phyloP scores from a whole-genome alignment of 257 asterid genomes.

The Haberlea rhodopensis region DNA sequence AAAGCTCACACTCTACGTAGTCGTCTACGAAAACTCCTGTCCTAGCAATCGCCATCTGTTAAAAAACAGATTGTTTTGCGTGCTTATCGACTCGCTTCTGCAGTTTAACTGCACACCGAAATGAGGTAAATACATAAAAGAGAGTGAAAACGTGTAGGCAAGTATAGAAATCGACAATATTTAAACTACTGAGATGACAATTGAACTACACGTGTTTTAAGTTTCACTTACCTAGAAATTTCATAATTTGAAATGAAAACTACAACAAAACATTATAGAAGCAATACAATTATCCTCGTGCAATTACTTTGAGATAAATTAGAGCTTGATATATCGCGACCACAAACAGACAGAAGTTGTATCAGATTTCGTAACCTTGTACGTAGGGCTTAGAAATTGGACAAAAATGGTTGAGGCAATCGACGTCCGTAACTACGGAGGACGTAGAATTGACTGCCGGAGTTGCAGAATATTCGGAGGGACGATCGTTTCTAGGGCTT shows the following conservation, averaged over 20 bases:
- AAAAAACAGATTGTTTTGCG: neutral
- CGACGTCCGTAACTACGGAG: neutral
- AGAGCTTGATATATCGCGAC: neutral
- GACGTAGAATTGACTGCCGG: neutral
- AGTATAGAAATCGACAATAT: no score
- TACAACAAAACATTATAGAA: neutral
- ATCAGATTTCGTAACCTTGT: no score
- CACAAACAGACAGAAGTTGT: no score
- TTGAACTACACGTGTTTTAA: neutral
- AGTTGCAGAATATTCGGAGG: neutral
- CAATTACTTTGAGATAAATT: neutral
- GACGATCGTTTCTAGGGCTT: no score
- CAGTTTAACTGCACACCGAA: neutral
- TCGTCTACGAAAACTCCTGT: conserved; percentile 78
- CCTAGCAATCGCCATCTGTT: conserved; percentile 65
- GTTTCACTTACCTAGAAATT: neutral
- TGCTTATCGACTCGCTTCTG: neutral
- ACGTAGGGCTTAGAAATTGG: neutral
- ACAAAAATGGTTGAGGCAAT: no score
- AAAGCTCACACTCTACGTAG: conserved; percentile 60
- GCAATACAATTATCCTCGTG: neutral
- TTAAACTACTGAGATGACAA: neutral
- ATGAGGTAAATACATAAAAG: neutral
- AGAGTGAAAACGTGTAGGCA: neutral
- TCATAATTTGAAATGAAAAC: neutral